Evolutionary conservation across 2,329 filamentous ascomycete genomes (phyloP).

Genomic region (Corinectria fuckeliana): DNA sequence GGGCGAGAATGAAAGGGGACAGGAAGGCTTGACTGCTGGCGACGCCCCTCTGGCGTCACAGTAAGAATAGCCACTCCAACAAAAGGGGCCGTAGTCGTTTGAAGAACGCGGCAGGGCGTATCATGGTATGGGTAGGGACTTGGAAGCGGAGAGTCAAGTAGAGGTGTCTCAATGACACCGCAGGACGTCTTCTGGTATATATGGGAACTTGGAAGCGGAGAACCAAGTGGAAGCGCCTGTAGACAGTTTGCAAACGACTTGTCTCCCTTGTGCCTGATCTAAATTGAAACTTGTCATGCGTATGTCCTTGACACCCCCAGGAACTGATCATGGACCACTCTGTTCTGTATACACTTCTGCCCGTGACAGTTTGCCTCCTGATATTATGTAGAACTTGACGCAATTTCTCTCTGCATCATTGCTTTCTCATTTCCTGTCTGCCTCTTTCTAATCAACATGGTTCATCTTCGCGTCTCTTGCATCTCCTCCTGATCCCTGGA

Average conservation of each 20-base stretch:
- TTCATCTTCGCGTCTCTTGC: conserved; percentile 6
- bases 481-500: neutral
- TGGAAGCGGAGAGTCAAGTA: too few relatives aligned
- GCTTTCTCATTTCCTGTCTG: conserved; percentile 17
- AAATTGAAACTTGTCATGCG: neutral
- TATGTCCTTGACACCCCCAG: neutral
- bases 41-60: neutral
- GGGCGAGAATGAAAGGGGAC: neutral
- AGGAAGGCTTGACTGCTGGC: neutral
- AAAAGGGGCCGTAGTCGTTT: neutral
- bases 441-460: conserved; percentile 15
- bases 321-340: neutral
- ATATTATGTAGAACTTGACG: neutral
- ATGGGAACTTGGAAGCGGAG: neutral
- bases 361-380: neutral
- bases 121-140: neutral
- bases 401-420: conserved; percentile 3
- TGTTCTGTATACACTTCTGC: conserved; percentile 6
- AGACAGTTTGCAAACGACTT: neutral
- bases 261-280: neutral
- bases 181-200: neutral
- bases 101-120: neutral
- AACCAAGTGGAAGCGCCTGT: neutral
- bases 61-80: neutral
- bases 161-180: neutral